These are phyloP conservation scores for Penicillium simplicissimum DNA, from an alignment of 495 filamentous ascomycete genomes.

Conservation along the genomic window DNA sequence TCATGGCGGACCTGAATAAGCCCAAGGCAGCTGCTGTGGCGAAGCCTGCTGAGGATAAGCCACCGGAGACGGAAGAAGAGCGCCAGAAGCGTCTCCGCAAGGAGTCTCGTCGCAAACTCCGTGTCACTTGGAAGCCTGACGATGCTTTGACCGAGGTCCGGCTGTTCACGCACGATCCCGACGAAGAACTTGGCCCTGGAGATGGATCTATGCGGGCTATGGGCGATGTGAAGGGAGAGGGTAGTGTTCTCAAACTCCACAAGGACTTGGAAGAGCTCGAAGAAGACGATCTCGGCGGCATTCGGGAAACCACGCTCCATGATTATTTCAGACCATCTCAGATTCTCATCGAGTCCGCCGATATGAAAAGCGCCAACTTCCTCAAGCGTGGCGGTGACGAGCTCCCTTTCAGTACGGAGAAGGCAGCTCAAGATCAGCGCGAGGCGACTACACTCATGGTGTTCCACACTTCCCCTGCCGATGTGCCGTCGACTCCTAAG, in stretches of 20 bases:
- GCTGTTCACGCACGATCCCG: conserved; percentile 75
- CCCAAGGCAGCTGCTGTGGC: conserved; percentile 57
- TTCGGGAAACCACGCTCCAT: conserved; percentile 47
- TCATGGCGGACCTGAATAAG: conserved; percentile 67
- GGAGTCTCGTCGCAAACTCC: conserved; percentile 70
- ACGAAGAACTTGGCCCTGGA: conserved; percentile 74
- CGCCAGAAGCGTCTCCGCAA: conserved; percentile 72
- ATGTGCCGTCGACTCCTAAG: conserved; percentile 75
- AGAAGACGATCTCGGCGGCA: conserved; percentile 64
- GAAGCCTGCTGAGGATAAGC: conserved; percentile 52
- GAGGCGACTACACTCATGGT: conserved; percentile 82
- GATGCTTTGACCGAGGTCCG: conserved; percentile 69
- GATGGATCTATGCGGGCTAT: conserved; percentile 66
- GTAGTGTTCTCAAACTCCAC: conserved; percentile 77
- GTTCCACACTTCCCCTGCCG: conserved; percentile 69
- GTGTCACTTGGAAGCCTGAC: conserved; percentile 72
- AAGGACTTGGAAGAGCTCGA: conserved; percentile 60
- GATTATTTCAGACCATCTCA: conserved; percentile 47
- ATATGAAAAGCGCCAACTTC: conserved; percentile 51
- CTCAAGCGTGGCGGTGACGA: conserved; percentile 63
- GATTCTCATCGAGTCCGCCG: conserved; percentile 59
- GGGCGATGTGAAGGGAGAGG: conserved; percentile 72
- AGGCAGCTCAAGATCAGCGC: conserved; percentile 65
- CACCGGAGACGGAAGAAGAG: conserved; percentile 76
- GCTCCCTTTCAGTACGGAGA: conserved; percentile 62